Percentiles rank a stretch among this genome's conserved stretches.
Evolutionary conservation across 2,329 filamentous ascomycete genomes (phyloP).

Genomic region (Fusarium mangiferae): DNA sequence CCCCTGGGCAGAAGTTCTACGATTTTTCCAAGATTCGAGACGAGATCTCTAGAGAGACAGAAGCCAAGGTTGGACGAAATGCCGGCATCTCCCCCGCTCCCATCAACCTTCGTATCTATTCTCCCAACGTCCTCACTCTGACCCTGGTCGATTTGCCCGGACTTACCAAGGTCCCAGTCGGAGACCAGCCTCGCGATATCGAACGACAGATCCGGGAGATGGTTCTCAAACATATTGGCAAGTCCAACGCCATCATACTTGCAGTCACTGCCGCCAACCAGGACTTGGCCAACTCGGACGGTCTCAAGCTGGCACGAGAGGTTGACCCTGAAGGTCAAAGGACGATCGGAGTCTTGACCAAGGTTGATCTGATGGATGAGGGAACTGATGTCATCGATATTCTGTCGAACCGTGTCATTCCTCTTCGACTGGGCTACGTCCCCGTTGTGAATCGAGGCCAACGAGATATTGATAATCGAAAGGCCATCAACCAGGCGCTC

Average conservation of each 20-base stretch:
- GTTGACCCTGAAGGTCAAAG: conserved; percentile 97
- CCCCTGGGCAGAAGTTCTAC: conserved; percentile 96
- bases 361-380: conserved; percentile 99
- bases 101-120: conserved; percentile 98
- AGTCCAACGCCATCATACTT: conserved; percentile 97
- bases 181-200: conserved; percentile 96
- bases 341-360: conserved; percentile 97
- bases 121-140: conserved; percentile 95
- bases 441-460: conserved; percentile 98
- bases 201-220: conserved; percentile 97
- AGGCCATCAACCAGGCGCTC: conserved; percentile 88
- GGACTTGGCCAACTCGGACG: conserved; percentile 98
- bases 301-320: conserved; percentile 93
- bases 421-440: conserved; percentile 91
- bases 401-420: conserved; percentile 95
- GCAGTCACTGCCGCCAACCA: conserved; percentile 97
- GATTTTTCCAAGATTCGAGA: conserved; percentile 99
- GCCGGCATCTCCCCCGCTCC: conserved; percentile 95
- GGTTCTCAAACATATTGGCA: conserved; percentile 98
- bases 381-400: conserved; percentile 99
- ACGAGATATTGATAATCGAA: conserved; percentile 98
- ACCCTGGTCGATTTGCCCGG: conserved; percentile 97
- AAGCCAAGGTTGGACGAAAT: conserved; percentile 95
- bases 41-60: conserved; percentile 96
- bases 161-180: conserved; percentile 95